Evolutionary conservation across 2,329 filamentous ascomycete species (phyloP).

Genomic region (Aspergillus sp.): DNA sequence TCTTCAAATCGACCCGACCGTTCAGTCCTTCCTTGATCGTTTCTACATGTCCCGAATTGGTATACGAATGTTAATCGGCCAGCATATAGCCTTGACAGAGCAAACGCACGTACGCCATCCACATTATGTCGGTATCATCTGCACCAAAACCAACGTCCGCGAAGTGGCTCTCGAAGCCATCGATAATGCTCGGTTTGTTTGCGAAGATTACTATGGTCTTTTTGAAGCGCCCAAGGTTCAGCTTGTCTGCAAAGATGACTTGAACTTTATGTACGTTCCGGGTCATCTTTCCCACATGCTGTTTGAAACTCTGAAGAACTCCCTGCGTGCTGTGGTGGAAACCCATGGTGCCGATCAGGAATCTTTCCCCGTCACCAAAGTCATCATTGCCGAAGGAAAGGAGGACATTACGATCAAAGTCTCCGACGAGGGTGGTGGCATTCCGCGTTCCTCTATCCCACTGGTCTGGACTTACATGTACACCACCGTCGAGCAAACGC

Average conservation of each 20-base stretch:
- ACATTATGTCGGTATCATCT: conserved; percentile 96
- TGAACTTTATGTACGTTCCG: conserved; percentile 99
- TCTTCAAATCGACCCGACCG: conserved; percentile 97
- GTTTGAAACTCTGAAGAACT: conserved; percentile 98
- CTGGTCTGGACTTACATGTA: conserved; percentile 99
- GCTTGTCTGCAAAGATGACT: conserved; percentile 86
- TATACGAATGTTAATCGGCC: conserved; percentile 97
- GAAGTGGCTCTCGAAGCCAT: conserved; percentile 96
- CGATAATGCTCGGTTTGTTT: conserved; percentile 97
- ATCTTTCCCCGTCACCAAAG: conserved; percentile 92
- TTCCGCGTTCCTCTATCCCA: conserved; percentile 86
- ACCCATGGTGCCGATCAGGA: conserved; percentile 92
- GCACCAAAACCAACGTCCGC: conserved; percentile 94
- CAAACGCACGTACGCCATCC: conserved; percentile 85
- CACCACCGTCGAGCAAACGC: conserved; percentile 94
- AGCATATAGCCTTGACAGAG: conserved; percentile 95
- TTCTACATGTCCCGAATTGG: conserved; percentile 99
- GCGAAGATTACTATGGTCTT: conserved; percentile 95
- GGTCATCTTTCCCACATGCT: conserved; percentile 99
- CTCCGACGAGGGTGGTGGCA: conserved; percentile 92
- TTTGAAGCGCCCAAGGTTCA: conserved; percentile 97
- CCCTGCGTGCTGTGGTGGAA: conserved; percentile 91
- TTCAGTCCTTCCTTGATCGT: conserved; percentile 94
- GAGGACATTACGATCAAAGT: conserved; percentile 99
- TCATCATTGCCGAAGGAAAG: conserved; percentile 94